Base-by-base conservation (phyloP, 805 yeast genomes). In the Wickerhamomyces bovis region DNA sequence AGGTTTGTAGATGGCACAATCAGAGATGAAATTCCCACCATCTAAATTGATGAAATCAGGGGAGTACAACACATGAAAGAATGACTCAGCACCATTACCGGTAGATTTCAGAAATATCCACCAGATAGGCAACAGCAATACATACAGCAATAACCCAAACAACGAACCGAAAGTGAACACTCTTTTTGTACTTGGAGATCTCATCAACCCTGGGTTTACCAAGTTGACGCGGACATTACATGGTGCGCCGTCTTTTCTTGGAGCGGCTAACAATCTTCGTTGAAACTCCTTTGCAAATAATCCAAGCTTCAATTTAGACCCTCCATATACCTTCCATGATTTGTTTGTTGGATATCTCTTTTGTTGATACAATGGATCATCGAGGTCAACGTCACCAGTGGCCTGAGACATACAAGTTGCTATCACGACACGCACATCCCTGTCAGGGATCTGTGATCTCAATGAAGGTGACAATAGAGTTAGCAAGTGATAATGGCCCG, bases 191-290 rank as follows among this genome's bases (percentile, higher is more conserved):
- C 95, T 80, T 2, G 96, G 87, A 2, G 96, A 81, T 54, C 98
- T 76, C 85, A 88, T 86, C 31, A 90, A 56, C 1, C 99, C 99
- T 0, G 99, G 98, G 60, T 94, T 94, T 6, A 87, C 94, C 45
- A 89, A 59, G 48, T 83, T 76, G 20, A 89, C 75, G 43, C 83
- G 76, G 21, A 87, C 80, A 56, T 84, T 86, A 58, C 77, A 72
- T 2, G 87, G 85, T 20, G 82, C 78, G 41, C 79, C 79, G 65
- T 89, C 95, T 44, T 82, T 77, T 48, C 95, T 73, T 50, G 81
- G 83, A 52, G 75, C 77, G 1, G 53, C 63, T 44, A 75, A 72
- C 42, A 89, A 61, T 50, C 81, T 71, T 44, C 81, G 74, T 68
- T 92, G 98, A 56, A 76, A 80, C 61, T 87, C 95, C 55, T 76